Percentiles rank a stretch among this genome's conserved stretches.
Conservation (phyloP, 768 basidiomycete genomes). For the Collybia sp. region DNA sequence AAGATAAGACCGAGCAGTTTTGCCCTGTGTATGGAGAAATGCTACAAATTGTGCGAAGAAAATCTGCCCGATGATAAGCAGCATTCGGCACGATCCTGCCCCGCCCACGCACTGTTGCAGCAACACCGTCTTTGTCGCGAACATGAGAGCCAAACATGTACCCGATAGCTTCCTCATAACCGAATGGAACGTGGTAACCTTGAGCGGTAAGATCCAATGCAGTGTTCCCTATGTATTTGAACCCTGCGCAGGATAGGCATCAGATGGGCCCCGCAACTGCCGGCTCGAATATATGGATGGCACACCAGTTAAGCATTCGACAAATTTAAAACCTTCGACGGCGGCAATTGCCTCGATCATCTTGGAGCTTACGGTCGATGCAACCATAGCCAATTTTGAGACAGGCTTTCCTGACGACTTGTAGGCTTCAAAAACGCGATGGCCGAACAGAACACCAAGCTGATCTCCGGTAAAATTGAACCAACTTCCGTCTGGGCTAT, state of each 20-base stretch:
- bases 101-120: conserved; percentile 55
- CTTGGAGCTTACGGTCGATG: conserved; percentile 87
- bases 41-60: conserved; percentile 66
- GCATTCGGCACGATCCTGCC: not conserved
- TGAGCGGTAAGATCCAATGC: conserved; percentile 57
- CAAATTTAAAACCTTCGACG: conserved; percentile 76
- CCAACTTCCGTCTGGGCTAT: conserved; percentile 54
- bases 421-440: conserved; percentile 35
- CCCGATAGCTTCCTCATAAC: conserved; percentile 91
- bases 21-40: conserved; percentile 42
- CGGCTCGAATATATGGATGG: not conserved
- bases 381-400: conserved; percentile 77
- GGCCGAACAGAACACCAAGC: conserved; percentile 53
- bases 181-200: conserved; percentile 75
- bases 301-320: conserved; percentile 79
- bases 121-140: conserved; percentile 85
- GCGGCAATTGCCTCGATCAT: conserved; percentile 79
- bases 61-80: conserved; percentile 33
- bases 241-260: conserved; percentile 41
- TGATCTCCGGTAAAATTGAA: conserved; percentile 81
- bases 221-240: conserved; percentile 89
- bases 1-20: conserved; percentile 53
- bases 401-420: conserved; percentile 34
- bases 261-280: too few relatives aligned
- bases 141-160: conserved; percentile 82